A percentile compares a stretch with the other conserved stretches of the same genome.
Conservation (phyloP, 306 rosid species). For the Rubus idaeus region DNA sequence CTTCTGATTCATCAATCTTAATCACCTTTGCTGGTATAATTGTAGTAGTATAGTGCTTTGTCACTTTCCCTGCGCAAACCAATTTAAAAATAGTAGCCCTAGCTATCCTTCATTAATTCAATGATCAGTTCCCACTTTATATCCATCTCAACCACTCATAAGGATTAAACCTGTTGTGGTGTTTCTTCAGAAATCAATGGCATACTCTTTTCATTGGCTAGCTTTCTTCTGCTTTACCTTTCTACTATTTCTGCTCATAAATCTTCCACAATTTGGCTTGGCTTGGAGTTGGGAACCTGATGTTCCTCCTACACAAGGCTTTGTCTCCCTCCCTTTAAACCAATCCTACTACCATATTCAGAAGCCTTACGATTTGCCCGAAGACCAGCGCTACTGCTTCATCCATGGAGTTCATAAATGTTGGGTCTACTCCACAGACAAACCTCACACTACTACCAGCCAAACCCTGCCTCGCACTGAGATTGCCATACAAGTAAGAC, state of each 20-base stretch:
- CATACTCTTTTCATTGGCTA: neutral
- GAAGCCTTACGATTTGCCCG: conserved; percentile 26
- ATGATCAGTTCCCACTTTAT: neutral
- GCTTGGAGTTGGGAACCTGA: neutral
- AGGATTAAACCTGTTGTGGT: neutral
- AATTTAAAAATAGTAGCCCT: neutral
- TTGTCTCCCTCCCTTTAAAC: conserved; percentile 18
- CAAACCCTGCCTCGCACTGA: conserved; percentile 5
- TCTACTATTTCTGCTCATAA: conserved; percentile 14
- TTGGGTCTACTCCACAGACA: conserved; percentile 39
- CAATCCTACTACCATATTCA: conserved; percentile 10
- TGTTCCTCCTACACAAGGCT: conserved; percentile 24
- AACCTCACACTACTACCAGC: conserved; percentile 30
- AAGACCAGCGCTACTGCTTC: conserved; percentile 25
- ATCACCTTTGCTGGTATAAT: too few relatives aligned
- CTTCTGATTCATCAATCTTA: too few relatives aligned
- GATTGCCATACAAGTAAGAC: conserved; percentile 6
- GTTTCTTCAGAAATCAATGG: neutral
- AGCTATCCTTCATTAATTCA: neutral
- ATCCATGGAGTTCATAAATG: conserved; percentile 25
- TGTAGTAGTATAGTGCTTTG: neutral
- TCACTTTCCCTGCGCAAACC: neutral
- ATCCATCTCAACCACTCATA: neutral
- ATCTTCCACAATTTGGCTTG: conserved; percentile 2
- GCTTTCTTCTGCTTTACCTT: neutral